These are phyloP conservation scores for Acer yangbiense DNA, from an alignment of 345 rosid species.

Conservation along the genomic window DNA sequence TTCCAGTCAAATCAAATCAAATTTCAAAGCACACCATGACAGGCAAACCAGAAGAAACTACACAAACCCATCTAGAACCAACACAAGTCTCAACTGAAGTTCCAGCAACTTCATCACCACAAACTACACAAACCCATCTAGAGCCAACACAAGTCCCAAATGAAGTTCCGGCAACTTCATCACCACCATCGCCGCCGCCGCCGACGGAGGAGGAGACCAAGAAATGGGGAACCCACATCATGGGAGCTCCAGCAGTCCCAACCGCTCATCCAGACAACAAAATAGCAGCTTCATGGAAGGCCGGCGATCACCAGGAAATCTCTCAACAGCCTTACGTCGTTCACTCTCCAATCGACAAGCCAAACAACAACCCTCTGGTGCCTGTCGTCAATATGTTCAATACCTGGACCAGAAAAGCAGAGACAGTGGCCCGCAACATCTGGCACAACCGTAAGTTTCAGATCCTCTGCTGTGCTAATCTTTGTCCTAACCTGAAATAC, in stretches of 20 bases:
- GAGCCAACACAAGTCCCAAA: slow-evolving; percentile 1
- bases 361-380: slow-evolving; percentile 58
- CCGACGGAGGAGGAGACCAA: slow-evolving; percentile 44
- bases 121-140: not conserved
- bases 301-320: slow-evolving; percentile 52
- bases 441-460: slow-evolving; percentile 75
- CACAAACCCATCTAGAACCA: not conserved
- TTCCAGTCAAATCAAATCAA: not conserved
- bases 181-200: not conserved
- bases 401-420: slow-evolving; percentile 78
- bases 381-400: slow-evolving; percentile 72
- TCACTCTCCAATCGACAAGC: slow-evolving; percentile 62
- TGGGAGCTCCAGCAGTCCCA: slow-evolving; percentile 86
- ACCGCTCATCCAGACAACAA: slow-evolving; percentile 83
- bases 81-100: not conserved
- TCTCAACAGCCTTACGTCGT: slow-evolving; percentile 68
- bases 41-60: slow-evolving; percentile 13
- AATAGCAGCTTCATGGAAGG: slow-evolving; percentile 79
- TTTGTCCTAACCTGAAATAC: too few species aligned
- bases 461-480: too few species aligned
- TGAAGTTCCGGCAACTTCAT: not conserved
- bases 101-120: not conserved
- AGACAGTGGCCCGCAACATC: slow-evolving; percentile 75
- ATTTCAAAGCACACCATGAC: slow-evolving; percentile 18
- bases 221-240: slow-evolving; percentile 82